Conservation (phyloP, 768 basidiomycete species). For the Hygrocybe punicea region DNA sequence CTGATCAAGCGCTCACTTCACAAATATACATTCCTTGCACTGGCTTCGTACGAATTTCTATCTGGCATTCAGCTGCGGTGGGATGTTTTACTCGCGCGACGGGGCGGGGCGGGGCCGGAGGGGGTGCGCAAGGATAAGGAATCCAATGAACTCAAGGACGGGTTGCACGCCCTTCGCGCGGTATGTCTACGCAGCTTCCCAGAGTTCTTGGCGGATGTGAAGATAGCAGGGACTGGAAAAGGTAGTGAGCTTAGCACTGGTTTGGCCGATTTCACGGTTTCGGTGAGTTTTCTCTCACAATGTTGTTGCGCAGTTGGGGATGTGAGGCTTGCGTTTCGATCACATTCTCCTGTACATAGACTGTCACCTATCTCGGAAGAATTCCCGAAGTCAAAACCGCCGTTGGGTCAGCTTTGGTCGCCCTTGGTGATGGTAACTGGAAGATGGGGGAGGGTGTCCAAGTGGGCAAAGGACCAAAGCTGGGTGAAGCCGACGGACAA, state of each 20-base stretch:
- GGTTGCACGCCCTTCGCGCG: slow-evolving; percentile 56
- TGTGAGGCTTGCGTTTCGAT: too few relatives aligned
- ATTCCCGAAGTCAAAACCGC: slow-evolving; percentile 69
- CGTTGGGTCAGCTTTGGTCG: slow-evolving; percentile 59
- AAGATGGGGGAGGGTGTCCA: slow-evolving; percentile 83
- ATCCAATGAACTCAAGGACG: slow-evolving; percentile 70
- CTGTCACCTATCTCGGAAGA: slow-evolving; percentile 63
- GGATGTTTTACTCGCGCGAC: slow-evolving; percentile 59
- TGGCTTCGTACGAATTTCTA: slow-evolving; percentile 63
- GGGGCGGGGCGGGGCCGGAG: slow-evolving; percentile 40
- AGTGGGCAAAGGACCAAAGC: slow-evolving; percentile 49
- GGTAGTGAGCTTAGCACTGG: slow-evolving; percentile 62
- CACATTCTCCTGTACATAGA: too few relatives aligned
- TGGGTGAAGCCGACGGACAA: slow-evolving; percentile 53
- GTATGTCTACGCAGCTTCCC: slow-evolving; percentile 81
- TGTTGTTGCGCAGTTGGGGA: background rate
- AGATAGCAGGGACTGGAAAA: slow-evolving; percentile 55
- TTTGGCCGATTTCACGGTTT: slow-evolving; percentile 56
- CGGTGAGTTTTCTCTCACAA: slow-evolving; percentile 39
- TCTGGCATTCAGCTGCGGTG: slow-evolving; percentile 56
- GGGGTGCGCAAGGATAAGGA: slow-evolving; percentile 31
- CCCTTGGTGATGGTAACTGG: slow-evolving; percentile 87
- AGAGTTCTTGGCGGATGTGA: slow-evolving; percentile 77
- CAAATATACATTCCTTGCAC: slow-evolving; percentile 75
- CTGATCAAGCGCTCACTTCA: slow-evolving; percentile 76